Evolutionary conservation across 345 rosid species (phyloP).

Genomic region (Carallia pectinifolia): DNA sequence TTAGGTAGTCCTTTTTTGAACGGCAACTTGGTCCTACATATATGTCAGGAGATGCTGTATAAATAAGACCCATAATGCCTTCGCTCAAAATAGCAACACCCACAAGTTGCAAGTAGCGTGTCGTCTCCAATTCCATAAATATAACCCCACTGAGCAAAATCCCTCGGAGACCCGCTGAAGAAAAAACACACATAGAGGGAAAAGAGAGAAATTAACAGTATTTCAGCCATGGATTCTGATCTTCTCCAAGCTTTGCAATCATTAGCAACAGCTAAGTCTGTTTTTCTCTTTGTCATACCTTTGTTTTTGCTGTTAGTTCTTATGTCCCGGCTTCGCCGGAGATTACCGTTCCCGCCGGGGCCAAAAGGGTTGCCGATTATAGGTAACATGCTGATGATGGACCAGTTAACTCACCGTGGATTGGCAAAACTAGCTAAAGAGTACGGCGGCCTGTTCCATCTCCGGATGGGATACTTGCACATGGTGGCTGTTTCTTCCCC

Average conservation of each 20-base stretch:
- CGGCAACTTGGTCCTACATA: too few relatives aligned
- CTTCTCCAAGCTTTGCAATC: conserved; percentile 18
- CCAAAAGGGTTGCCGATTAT: conserved; percentile 22
- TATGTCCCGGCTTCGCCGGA: not conserved
- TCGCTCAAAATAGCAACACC: conserved; percentile 26
- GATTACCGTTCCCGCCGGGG: conserved; percentile 15
- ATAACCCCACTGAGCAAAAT: not conserved
- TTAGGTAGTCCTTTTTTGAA: not conserved
- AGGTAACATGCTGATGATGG: conserved; percentile 23
- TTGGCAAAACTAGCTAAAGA: conserved; percentile 16
- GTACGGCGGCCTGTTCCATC: conserved; percentile 23
- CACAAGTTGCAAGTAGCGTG: conserved; percentile 22
- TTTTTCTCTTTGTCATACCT: conserved; percentile 35
- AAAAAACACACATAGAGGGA: not conserved
- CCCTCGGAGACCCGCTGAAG: not conserved
- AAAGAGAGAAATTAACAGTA: not conserved
- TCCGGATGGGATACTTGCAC: conserved; percentile 26
- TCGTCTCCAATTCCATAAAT: not conserved
- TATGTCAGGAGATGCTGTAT: conserved; percentile 16
- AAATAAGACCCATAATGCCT: conserved; percentile 19
- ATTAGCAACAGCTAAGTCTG: not conserved
- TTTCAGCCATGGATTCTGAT: conserved; percentile 13
- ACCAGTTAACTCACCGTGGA: conserved; percentile 26
- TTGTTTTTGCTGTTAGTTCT: conserved; percentile 39
- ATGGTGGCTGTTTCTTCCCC: conserved; percentile 19